A percentile compares a stretch with the other conserved stretches of the same genome.
Conservation (phyloP, 2,329 filamentous ascomycete species). For the Aspergillus spinulosporus region DNA sequence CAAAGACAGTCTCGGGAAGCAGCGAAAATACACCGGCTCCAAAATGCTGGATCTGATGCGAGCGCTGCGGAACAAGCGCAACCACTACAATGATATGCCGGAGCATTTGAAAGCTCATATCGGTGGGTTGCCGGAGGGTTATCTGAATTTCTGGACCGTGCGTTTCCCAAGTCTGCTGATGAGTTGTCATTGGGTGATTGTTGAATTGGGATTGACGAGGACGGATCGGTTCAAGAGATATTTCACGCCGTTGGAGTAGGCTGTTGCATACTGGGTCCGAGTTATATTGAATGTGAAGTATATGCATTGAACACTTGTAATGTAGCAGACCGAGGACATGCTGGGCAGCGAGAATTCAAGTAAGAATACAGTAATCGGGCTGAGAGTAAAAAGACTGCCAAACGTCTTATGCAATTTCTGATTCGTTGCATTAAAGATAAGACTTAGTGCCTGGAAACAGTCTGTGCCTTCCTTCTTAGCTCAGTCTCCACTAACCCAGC, state of each 20-base stretch:
- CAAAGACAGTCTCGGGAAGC: slow-evolving; percentile 85
- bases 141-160: slow-evolving; percentile 78
- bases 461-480: no score
- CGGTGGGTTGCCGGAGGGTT: slow-evolving; percentile 74
- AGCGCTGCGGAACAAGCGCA: slow-evolving; percentile 91
- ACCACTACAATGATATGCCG: slow-evolving; percentile 96
- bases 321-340: background rate
- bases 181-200: slow-evolving; percentile 73
- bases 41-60: slow-evolving; percentile 82
- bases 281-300: background rate
- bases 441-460: no score
- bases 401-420: background rate
- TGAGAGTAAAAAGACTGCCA: no score
- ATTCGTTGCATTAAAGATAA: no score
- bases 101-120: slow-evolving; percentile 72
- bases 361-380: no score
- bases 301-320: background rate
- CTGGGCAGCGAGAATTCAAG: no score
- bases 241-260: slow-evolving; percentile 39
- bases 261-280: background rate
- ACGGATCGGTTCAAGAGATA: slow-evolving; percentile 47
- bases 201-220: slow-evolving; percentile 59
- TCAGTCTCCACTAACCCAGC: no score
- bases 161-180: slow-evolving; percentile 78
- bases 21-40: slow-evolving; percentile 87